These are phyloP conservation scores for Candida glucosophila DNA, from an alignment of 1,139 yeast species.

Conservation along the genomic window DNA sequence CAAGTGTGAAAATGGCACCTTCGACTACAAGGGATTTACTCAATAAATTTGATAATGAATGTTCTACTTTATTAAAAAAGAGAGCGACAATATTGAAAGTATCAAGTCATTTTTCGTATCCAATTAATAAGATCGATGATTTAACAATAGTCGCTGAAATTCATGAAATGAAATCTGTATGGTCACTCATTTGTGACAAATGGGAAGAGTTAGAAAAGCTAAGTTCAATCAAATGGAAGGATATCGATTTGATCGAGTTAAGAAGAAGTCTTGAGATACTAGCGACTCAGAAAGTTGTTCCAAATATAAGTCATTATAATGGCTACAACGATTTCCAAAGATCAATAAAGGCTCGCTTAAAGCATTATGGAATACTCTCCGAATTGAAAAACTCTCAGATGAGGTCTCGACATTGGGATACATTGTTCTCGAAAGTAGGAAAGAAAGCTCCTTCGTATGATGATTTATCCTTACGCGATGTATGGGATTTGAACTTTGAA, in stretches of 20 bases:
- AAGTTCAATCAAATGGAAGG: too few relatives aligned
- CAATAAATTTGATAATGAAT: slow-evolving; percentile 27
- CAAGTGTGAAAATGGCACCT: slow-evolving; percentile 33
- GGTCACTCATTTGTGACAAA: too few relatives aligned
- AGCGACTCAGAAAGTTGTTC: too few relatives aligned
- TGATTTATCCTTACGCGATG: slow-evolving; percentile 43
- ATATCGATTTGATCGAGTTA: too few relatives aligned
- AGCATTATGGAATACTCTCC: too few relatives aligned
- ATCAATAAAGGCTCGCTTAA: too few relatives aligned
- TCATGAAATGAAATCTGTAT: too few relatives aligned
- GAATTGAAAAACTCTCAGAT: slow-evolving; percentile 52
- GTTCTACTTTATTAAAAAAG: slow-evolving; percentile 12
- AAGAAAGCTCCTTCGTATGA: slow-evolving; percentile 10
- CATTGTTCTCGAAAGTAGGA: slow-evolving; percentile 30
- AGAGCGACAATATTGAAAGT: slow-evolving; percentile 29
- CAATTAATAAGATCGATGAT: slow-evolving; percentile 19
- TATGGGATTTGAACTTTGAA: slow-evolving; percentile 49
- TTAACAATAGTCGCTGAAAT: slow-evolving; percentile 17
- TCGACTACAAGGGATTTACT: slow-evolving; percentile 42
- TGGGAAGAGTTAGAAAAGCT: too few relatives aligned
- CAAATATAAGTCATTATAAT: too few relatives aligned
- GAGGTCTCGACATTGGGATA: slow-evolving; percentile 63
- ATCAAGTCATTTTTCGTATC: slow-evolving; percentile 31
- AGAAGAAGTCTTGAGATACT: too few relatives aligned
- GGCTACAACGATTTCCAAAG: too few relatives aligned